Evolutionary conservation across 495 filamentous ascomycete genomes (phyloP).

Genomic region (Xylaria flabelliformis): DNA sequence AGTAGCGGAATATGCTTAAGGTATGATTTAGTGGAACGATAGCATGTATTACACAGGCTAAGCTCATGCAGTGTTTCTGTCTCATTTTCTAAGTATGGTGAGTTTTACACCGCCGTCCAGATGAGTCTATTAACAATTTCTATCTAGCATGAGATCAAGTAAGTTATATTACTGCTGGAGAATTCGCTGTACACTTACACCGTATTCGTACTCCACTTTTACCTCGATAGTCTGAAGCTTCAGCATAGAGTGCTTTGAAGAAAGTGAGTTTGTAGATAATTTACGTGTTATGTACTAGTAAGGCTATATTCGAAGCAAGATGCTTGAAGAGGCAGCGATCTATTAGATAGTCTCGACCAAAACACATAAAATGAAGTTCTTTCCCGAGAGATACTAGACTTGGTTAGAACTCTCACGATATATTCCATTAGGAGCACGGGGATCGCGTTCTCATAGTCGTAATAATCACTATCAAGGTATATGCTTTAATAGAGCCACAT

Average conservation of each 20-base stretch:
- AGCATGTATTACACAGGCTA: not conserved
- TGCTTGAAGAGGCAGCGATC: not conserved
- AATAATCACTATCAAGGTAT: not conserved
- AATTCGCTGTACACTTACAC: not conserved
- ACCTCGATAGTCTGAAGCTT: not conserved
- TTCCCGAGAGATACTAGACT: not conserved
- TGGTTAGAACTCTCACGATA: not conserved
- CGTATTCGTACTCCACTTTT: not conserved
- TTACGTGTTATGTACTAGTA: not conserved
- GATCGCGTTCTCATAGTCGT: slow-evolving; percentile 13
- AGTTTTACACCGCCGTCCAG: not conserved
- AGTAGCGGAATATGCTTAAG: not conserved
- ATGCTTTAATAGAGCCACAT: not conserved
- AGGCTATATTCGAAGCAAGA: not conserved
- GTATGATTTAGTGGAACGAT: not conserved
- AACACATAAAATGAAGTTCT: not conserved
- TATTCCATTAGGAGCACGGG: not conserved
- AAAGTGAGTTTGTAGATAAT: too few relatives aligned
- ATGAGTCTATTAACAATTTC: not conserved
- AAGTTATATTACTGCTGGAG: not conserved
- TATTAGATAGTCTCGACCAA: not conserved
- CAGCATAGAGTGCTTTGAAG: not conserved
- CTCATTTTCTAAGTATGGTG: not conserved
- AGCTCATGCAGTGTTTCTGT: not conserved
- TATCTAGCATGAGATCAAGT: not conserved